These are phyloP conservation scores for Hypoxylon sp. DNA, from an alignment of 2,329 filamentous ascomycete species.

Conservation along the genomic window DNA sequence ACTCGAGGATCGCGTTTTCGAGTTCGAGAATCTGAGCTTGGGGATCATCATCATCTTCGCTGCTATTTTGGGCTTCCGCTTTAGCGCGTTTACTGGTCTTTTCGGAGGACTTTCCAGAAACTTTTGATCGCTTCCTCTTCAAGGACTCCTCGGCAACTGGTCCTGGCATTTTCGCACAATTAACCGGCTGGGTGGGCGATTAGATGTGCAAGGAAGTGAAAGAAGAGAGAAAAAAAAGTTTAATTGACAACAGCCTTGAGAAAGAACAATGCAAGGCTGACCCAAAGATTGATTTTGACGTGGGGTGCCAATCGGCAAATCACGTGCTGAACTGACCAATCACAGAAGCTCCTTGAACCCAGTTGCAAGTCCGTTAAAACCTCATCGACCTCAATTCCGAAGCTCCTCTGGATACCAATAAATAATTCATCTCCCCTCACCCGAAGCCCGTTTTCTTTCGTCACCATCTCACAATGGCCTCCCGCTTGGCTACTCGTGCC, in stretches of 20 bases:
- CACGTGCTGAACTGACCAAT: slow-evolving; percentile 51
- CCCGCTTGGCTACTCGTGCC: slow-evolving; percentile 95
- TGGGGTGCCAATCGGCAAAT: slow-evolving; percentile 45
- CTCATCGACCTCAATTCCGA: slow-evolving; percentile 52
- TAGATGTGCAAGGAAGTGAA: slow-evolving; percentile 22
- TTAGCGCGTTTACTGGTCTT: slow-evolving; percentile 67
- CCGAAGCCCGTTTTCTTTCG: slow-evolving; percentile 65
- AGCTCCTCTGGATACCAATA: slow-evolving; percentile 55
- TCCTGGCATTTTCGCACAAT: slow-evolving; percentile 51
- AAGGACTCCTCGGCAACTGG: slow-evolving; percentile 53
- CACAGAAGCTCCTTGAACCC: slow-evolving; percentile 39
- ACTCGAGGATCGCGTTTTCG: slow-evolving; percentile 86
- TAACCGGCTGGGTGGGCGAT: neutral
- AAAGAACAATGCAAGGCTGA: slow-evolving; percentile 49
- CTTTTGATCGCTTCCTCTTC: slow-evolving; percentile 68
- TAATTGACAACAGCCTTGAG: slow-evolving; percentile 47
- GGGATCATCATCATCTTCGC: slow-evolving; percentile 67
- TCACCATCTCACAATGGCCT: slow-evolving; percentile 88
- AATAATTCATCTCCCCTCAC: slow-evolving; percentile 57
- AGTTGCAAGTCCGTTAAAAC: slow-evolving; percentile 56
- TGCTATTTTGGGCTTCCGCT: slow-evolving; percentile 63
- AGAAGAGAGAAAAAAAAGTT: slow-evolving; percentile 46
- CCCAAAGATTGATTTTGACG: slow-evolving; percentile 30
- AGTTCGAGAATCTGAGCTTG: slow-evolving; percentile 79
- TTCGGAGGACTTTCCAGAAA: slow-evolving; percentile 52